These are phyloP conservation scores for Starmerella gropengiesseri DNA, from an alignment of 805 yeast genomes.

Conservation along the genomic window DNA sequence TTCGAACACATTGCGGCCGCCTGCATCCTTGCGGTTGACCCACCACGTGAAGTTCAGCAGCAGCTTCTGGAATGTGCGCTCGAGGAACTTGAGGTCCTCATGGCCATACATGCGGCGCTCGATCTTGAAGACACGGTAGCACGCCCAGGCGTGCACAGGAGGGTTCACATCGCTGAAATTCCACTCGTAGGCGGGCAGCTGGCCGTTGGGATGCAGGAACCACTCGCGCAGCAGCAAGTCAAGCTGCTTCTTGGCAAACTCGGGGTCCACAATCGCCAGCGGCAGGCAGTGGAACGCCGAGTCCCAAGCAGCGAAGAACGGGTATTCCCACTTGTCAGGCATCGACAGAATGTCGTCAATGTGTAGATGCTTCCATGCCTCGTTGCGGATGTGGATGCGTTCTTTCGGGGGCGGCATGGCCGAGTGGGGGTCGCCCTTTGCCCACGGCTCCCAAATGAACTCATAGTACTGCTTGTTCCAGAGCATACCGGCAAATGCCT, in stretches of 20 bases:
- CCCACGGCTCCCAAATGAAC: slow-evolving; percentile 78
- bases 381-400: slow-evolving; percentile 77
- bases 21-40: slow-evolving; percentile 83
- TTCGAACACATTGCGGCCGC: slow-evolving; percentile 81
- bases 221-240: slow-evolving; percentile 82
- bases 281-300: slow-evolving; percentile 93
- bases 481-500: slow-evolving; percentile 84
- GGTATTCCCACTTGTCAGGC: slow-evolving; percentile 95
- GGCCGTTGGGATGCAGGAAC: slow-evolving; percentile 99
- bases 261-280: slow-evolving; percentile 85
- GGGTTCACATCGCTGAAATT: slow-evolving; percentile 92
- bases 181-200: slow-evolving; percentile 95
- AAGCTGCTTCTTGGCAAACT: slow-evolving; percentile 78
- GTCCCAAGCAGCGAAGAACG: slow-evolving; percentile 95
- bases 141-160: slow-evolving; percentile 95
- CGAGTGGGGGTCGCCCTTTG: slow-evolving; percentile 67
- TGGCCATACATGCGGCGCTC: slow-evolving; percentile 77
- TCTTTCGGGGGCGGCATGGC: slow-evolving; percentile 68
- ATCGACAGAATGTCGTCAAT: slow-evolving; percentile 77
- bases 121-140: slow-evolving; percentile 74
- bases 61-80: slow-evolving; percentile 84
- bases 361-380: slow-evolving; percentile 80
- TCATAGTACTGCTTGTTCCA: slow-evolving; percentile 92
- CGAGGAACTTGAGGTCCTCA: slow-evolving; percentile 72
- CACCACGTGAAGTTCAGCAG: slow-evolving; percentile 91